Evolutionary conservation across 371 early-diverging fungal species (phyloP), one percentile per base, ranked within the genome.

Genomic region (Mucor plumbeus): DNA sequence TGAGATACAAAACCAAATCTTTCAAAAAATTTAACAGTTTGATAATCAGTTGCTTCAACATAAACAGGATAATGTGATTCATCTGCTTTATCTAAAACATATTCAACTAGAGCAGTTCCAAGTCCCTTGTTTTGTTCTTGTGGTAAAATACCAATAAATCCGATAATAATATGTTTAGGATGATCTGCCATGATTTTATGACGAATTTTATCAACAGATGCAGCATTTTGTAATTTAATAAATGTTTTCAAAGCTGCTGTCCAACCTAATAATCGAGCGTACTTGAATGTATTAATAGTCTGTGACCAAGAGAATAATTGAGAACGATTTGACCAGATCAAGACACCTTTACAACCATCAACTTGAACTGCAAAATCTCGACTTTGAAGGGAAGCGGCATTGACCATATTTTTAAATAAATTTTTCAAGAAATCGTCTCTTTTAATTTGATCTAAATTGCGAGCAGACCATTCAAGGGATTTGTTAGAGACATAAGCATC

Each of bases 61-160:
- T 74, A 96, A 13, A 94, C 92, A 0, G 98, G 98, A 72, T 95
- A 94, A 63, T 97, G 96, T 50, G 86, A 87, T 3, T 85, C 77
- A 69, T 98, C 97, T 47, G 82, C 82, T 17, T 78, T 79, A 15
- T 78, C 76, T 1, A 75, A 62, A n/a, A 80, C 70, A 19, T 79
- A 68, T 21, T 74, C 68, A 4, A 82, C 34, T 4, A 82, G 55
- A 7, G 77, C 80, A 1, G 68, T 68, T 33, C 80, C 83, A 31
- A 78, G 61, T 6, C 80, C 83, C 38, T 82, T 82, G 38, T 72
- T 69, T 67, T 78, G 80, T 61, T 82, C 80, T 40, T 75, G 77
- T n/a, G 74, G 73, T 7, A 82, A 66, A 1, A 82, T 76, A 61
- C 83, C 83, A 35, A 82, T 65, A 36, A 78, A 82, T 11, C 72